Evolutionary conservation across 345 rosid genomes (phyloP).

Genomic region (Erucastrum elatum): DNA sequence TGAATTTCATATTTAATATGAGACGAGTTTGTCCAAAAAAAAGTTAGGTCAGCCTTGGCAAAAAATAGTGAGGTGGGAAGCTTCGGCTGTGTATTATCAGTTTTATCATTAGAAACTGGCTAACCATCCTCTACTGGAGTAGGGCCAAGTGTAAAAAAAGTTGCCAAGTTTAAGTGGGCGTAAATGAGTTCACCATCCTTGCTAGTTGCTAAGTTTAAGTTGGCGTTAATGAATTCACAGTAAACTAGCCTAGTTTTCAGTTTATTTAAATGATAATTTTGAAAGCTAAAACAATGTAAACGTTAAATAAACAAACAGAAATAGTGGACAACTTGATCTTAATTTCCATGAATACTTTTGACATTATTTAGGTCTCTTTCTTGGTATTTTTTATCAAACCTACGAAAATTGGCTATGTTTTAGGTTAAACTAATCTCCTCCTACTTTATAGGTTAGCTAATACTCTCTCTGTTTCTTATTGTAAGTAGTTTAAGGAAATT

Average conservation of each 20-base stretch:
- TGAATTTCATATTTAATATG: too few species aligned
- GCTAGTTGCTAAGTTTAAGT: too few species aligned
- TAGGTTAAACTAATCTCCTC: conserved; percentile 1
- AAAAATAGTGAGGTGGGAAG: not conserved
- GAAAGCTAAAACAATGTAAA: not conserved
- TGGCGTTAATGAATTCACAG: not conserved
- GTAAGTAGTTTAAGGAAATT: too few species aligned
- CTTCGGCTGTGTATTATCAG: not conserved
- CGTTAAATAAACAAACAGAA: not conserved
- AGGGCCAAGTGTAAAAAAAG: too few species aligned
- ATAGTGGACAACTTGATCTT: not conserved
- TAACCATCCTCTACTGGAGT: not conserved
- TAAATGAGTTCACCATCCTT: not conserved
- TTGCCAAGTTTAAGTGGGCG: not conserved
- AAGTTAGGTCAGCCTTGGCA: too few species aligned
- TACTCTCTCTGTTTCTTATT: too few species aligned
- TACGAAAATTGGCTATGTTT: not conserved
- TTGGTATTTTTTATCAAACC: not conserved
- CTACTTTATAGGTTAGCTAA: not conserved
- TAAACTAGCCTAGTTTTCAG: not conserved
- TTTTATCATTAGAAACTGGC: not conserved
- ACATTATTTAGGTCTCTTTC: not conserved
- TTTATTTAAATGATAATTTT: not conserved
- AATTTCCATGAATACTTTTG: not conserved
- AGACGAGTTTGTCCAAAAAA: too few species aligned